A percentile compares a stretch with the other conserved stretches of the same genome.
Conservation (phyloP, 805 yeast species). For the Cyberlindnera sargentensis region DNA sequence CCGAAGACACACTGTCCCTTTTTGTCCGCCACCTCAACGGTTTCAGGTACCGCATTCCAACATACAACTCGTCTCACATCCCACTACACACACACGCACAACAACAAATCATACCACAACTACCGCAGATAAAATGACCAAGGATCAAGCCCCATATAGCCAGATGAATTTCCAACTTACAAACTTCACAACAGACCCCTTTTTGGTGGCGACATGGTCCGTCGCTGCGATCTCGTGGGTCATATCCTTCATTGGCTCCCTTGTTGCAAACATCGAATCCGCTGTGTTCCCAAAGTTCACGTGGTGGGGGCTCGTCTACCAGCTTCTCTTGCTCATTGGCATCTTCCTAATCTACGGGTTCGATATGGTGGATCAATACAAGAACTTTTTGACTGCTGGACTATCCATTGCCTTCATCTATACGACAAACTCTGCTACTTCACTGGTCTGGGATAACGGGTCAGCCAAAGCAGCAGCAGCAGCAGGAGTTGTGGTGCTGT, state of each 20-base stretch:
- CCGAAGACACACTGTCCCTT: too few relatives aligned
- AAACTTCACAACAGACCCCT: conserved; percentile 73
- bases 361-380: conserved; percentile 64
- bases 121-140: neutral
- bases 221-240: conserved; percentile 79
- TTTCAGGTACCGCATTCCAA: neutral
- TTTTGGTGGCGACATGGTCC: conserved; percentile 75
- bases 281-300: conserved; percentile 67
- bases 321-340: conserved; percentile 51
- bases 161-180: conserved; percentile 6
- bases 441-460: conserved; percentile 60
- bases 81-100: neutral
- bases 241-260: conserved; percentile 82
- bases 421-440: conserved; percentile 77
- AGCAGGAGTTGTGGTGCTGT: conserved; percentile 81
- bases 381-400: conserved; percentile 35
- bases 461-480: conserved; percentile 78
- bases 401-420: conserved; percentile 71
- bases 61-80: neutral
- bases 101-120: neutral
- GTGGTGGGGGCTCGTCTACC: conserved; percentile 95
- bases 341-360: conserved; percentile 48
- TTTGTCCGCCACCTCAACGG: neutral
- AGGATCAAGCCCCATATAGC: neutral
- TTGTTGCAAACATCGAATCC: conserved; percentile 38